These are phyloP conservation scores for Domatiomyces globalis DNA, from an alignment of 2,329 filamentous ascomycete species.

Conservation along the genomic window DNA sequence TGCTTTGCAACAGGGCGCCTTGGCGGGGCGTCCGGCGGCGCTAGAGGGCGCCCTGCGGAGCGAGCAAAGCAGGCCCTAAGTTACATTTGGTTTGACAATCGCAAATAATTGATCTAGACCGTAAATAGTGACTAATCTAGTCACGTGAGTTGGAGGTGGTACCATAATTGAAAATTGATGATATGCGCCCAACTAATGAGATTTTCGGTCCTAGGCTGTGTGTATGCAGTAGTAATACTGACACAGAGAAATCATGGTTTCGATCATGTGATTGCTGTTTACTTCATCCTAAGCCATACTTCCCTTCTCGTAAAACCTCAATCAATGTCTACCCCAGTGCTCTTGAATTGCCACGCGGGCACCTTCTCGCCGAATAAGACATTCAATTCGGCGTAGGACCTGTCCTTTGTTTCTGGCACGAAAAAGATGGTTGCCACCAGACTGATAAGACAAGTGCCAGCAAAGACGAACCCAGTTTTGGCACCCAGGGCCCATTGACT, in stretches of 20 bases:
- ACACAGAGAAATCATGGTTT: background rate
- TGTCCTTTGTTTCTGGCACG: constrained; percentile 33
- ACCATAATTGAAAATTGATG: background rate
- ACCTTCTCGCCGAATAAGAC: constrained; percentile 33
- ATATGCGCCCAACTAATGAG: background rate
- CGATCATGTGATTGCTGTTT: background rate
- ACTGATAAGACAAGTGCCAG: constrained; percentile 28
- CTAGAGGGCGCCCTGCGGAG: too few relatives aligned
- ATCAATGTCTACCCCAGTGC: constrained; percentile 29
- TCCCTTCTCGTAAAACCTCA: background rate
- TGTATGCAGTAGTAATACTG: background rate
- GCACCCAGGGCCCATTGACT: constrained; percentile 23
- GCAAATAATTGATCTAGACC: too few relatives aligned
- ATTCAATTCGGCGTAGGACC: constrained; percentile 33
- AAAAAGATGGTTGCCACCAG: constrained; percentile 30
- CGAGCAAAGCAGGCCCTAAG: too few relatives aligned
- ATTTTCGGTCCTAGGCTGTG: background rate
- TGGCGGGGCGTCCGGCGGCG: too few relatives aligned
- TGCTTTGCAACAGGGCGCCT: too few relatives aligned
- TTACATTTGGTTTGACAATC: too few relatives aligned
- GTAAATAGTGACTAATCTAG: too few relatives aligned
- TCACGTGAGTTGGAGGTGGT: too few relatives aligned
- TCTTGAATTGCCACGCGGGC: constrained; percentile 32
- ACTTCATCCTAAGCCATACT: too few relatives aligned
- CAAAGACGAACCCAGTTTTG: constrained; percentile 26